Evolutionary conservation across 352 stramenopile species (phyloP), one percentile per base, ranked within the genome.

Genomic region (Phytophthora nicotianae): DNA sequence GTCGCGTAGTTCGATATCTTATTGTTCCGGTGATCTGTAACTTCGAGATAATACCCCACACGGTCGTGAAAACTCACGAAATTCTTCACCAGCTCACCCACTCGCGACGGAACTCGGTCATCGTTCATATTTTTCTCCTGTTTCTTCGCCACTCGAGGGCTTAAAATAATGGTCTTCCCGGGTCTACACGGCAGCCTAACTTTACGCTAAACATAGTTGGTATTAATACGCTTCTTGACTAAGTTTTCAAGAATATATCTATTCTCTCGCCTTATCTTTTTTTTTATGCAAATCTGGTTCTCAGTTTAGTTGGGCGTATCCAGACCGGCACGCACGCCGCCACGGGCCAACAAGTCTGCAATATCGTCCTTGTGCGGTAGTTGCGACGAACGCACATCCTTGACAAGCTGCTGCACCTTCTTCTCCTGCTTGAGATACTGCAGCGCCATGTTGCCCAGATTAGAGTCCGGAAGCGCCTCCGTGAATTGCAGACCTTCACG

Each of bases 401-500:
- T 90, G 46, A 86, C 89, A 19, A 98, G 77, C 33, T 83, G 68
- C 51, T 91, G 75, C 27, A 99, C 78, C 68, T 97, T 93, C 70
- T 98, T 97, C 79, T 98, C 92, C 62, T 97, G 92, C 70, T 98
- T 93, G 51, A 98, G 79, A 75, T 98, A 99, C 57, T 91, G 75
- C 29, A 99, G 68, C n/a, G 93, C 92, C 58, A 98, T 87, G 59
- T 87, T 83, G 33, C 88, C 94, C 29, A 99, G 64, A 65, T 97
- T 98, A 59, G 89, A 83, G 37, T 90, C 78, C 32, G 95, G 92
- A 20, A 98, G 77, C n/a, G 90, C 81, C 59, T 98, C 89, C 10
- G 98, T 96, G 77, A 99, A 99, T 66, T 98, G 93, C 32, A 96
- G 64, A 29, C 97, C 97, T 70, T 99, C 97, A 48, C 96, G 96